phyloP scores from a whole-genome alignment of 2,329 filamentous ascomycete species.

The Tympanopsis confertula region DNA sequence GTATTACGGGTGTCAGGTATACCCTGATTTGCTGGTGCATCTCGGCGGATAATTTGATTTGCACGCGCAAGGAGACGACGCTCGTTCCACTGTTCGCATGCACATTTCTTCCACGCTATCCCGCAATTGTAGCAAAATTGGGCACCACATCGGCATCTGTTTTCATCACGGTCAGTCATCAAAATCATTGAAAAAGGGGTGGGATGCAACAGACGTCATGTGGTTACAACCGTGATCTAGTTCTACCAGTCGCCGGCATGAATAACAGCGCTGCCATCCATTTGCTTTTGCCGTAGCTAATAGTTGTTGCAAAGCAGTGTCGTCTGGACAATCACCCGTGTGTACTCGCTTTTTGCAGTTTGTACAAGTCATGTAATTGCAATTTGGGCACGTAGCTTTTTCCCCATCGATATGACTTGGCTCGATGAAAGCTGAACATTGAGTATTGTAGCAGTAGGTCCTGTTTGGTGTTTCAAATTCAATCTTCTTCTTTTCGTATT shows the following conservation, averaged over 20 bases:
- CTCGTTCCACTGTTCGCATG: slow-evolving; percentile 26
- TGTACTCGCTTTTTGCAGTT: slow-evolving; percentile 36
- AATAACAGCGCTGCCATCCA: slow-evolving; percentile 37
- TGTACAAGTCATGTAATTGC: slow-evolving; percentile 30
- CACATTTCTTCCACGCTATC: slow-evolving; percentile 23
- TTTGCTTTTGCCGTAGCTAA: slow-evolving; percentile 24
- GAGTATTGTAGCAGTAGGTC: slow-evolving; percentile 33
- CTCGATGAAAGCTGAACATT: slow-evolving; percentile 35
- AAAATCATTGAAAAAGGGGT: not conserved
- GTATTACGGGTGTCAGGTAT: too few species aligned
- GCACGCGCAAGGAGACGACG: slow-evolving; percentile 17
- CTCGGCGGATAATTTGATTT: slow-evolving; percentile 15
- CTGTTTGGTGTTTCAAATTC: slow-evolving; percentile 34
- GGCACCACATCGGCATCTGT: slow-evolving; percentile 29
- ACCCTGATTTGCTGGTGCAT: too few species aligned
- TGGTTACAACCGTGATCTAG: slow-evolving; percentile 38
- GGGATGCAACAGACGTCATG: slow-evolving; percentile 33
- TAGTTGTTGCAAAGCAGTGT: slow-evolving; percentile 24
- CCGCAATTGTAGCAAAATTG: slow-evolving; percentile 40
- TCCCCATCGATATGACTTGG: slow-evolving; percentile 14
- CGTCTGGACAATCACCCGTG: slow-evolving; percentile 31
- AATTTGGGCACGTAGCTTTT: slow-evolving; percentile 27
- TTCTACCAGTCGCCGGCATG: slow-evolving; percentile 35
- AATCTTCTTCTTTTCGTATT: slow-evolving; percentile 29
- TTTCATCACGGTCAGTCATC: slow-evolving; percentile 3